Evolutionary conservation across 1,284 basidiomycete genomes (phyloP), one percentile per base, ranked within the genome.

Genomic region (Pseudozyma pruni): DNA sequence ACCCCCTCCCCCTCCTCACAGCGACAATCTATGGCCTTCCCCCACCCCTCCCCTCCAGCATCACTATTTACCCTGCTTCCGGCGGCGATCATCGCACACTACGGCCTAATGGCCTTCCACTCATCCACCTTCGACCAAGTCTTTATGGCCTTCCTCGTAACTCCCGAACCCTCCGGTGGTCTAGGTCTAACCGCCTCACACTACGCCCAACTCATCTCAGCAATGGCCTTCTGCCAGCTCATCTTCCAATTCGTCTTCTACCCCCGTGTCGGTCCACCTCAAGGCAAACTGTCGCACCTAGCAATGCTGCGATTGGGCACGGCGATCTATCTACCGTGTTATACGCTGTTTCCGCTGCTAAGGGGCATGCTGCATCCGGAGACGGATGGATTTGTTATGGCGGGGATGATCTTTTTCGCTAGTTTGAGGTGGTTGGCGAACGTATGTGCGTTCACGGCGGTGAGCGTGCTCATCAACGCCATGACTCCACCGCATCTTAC

Each of bases 251-350:
- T 80, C 58, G 57, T 70, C 25, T 63, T 79, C 31, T 94, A 93
- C 85, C 91, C 92, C 87, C 91, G 82, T 80, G 89, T 87, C 16
- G 74, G 59, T 34, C 54, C 67, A 33, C 64, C 60, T 7, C 70
- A 76, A 16, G 81, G 81, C 25, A 64, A 60, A 34, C 53, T 80
- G 3, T 75, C 78, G 32, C 81, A 83, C 46, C 58, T 83, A 25
- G 69, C 78, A 13, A 81, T 83, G 79, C 47, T 82, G 22, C 64
- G 80, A 14, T 42, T 78, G 32, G 81, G 81, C 14, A 63, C 58
- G 14, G 52, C 60, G 47, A 64, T 63, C 37, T 55, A 61, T 52
- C 42, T 72, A 38, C 76, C 75, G 17, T 64, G 71, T 56, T 75
- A 77, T 58, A 51, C 62, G 54, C 50, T 82, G 56, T 74, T 75